A percentile compares a stretch with the other conserved stretches of the same genome.
phyloP scores from a whole-genome alignment of 805 yeast species.

The Saccharomyces cerevisiae region DNA sequence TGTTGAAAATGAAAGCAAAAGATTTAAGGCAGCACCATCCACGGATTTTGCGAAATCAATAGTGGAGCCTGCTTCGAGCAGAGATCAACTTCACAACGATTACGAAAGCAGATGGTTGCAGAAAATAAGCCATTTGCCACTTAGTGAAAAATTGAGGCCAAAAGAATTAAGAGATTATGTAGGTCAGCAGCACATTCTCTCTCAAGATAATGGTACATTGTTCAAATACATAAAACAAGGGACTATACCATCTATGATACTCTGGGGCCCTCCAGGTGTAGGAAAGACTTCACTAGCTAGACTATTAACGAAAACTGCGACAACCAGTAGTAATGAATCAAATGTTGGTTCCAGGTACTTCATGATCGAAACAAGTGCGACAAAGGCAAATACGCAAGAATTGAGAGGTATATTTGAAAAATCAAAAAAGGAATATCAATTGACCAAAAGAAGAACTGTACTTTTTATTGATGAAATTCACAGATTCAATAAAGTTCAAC shows the following conservation, averaged over 20 bases:
- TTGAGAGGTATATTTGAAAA: slow-evolving; percentile 51
- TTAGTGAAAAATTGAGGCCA: slow-evolving; percentile 85
- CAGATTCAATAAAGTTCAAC: slow-evolving; percentile 77
- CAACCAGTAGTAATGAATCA: slow-evolving; percentile 1
- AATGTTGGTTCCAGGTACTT: slow-evolving; percentile 26
- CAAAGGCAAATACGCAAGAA: slow-evolving; percentile 50
- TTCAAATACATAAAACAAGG: slow-evolving; percentile 53
- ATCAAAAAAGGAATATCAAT: slow-evolving; percentile 30
- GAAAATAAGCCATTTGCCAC: slow-evolving; percentile 35
- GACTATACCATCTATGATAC: slow-evolving; percentile 73
- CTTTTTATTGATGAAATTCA: slow-evolving; percentile 91
- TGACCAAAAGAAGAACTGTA: slow-evolving; percentile 49
- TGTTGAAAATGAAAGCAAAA: background rate
- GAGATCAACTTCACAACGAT: slow-evolving; percentile 1
- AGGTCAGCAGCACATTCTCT: slow-evolving; percentile 79
- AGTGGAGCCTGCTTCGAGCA: slow-evolving; percentile 1
- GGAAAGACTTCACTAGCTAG: slow-evolving; percentile 81
- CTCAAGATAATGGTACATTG: slow-evolving; percentile 50
- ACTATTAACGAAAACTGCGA: slow-evolving; percentile 30
- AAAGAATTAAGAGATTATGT: slow-evolving; percentile 55
- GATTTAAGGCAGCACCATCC: background rate
- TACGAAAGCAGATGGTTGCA: slow-evolving; percentile 21
- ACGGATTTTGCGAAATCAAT: background rate
- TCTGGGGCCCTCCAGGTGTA: slow-evolving; percentile 96
- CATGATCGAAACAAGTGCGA: slow-evolving; percentile 79